These are phyloP conservation scores for Yamadazyma endophytica DNA, from an alignment of 805 yeast species.

Conservation along the genomic window DNA sequence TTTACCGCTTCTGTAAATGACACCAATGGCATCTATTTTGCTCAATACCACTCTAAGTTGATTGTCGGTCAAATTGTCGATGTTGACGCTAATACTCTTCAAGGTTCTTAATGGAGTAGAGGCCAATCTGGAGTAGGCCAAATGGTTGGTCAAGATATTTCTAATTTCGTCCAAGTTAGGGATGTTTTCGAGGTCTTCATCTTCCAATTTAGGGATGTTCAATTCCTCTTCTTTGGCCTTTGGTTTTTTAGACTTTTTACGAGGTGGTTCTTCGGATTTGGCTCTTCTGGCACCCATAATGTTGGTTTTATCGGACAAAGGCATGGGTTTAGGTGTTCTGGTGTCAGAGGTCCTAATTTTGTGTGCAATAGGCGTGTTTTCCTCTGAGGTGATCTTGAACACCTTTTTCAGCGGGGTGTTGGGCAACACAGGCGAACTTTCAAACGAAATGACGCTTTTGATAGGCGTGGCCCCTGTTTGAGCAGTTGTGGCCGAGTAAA, in stretches of 20 bases:
- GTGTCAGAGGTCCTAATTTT: conserved; percentile 11
- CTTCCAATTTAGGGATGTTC: conserved; percentile 8
- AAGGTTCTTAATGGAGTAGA: conserved; percentile 82
- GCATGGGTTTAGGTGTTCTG: conserved; percentile 3
- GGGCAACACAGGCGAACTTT: no score
- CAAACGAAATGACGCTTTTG: not conserved
- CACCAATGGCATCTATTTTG: conserved; percentile 66
- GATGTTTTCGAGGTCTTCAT: conserved; percentile 22
- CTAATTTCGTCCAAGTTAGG: conserved; percentile 40
- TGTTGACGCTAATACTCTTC: conserved; percentile 54
- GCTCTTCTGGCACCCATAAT: conserved; percentile 18
- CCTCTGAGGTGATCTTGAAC: conserved; percentile 15
- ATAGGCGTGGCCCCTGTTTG: no score
- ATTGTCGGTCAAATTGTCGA: conserved; percentile 42
- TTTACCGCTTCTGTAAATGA: conserved; percentile 82
- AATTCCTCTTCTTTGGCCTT: conserved; percentile 13
- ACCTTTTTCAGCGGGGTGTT: conserved; percentile 12
- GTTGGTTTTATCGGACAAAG: conserved; percentile 21
- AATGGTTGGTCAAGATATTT: conserved; percentile 71
- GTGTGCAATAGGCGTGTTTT: conserved; percentile 15
- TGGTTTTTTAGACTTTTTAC: conserved; percentile 3
- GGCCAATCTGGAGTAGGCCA: conserved; percentile 84
- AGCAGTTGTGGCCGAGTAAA: no score
- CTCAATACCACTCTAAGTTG: conserved; percentile 43
- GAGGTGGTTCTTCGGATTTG: conserved; percentile 31